These are phyloP conservation scores for Talaromyces marneffei DNA, from an alignment of 2,329 filamentous ascomycete species.

Conservation along the genomic window DNA sequence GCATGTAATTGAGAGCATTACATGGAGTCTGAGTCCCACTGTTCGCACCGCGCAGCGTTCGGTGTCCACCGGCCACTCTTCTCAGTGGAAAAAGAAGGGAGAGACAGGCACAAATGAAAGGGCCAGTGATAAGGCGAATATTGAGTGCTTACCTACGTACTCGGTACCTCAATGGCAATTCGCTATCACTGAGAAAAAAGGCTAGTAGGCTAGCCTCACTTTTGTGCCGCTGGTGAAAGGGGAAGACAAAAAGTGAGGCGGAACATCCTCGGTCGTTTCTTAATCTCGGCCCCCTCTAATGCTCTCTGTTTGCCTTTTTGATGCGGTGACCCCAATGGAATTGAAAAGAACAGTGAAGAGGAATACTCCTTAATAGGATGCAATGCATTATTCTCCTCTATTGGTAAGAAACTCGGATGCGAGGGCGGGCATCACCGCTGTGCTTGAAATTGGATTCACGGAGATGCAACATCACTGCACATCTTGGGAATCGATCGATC, in stretches of 20 bases:
- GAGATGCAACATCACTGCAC: not conserved
- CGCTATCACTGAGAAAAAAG: not conserved
- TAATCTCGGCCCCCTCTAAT: slow-evolving; percentile 7
- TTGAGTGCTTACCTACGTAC: not conserved
- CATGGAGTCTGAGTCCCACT: slow-evolving; percentile 10
- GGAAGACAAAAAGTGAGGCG: slow-evolving; percentile 13
- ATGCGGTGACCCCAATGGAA: slow-evolving; percentile 5
- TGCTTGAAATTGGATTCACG: not conserved
- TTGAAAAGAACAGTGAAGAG: not conserved
- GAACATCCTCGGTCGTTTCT: slow-evolving; percentile 9
- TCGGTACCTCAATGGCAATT: slow-evolving; percentile 1
- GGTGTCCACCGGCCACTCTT: not conserved
- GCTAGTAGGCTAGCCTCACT: slow-evolving; percentile 14
- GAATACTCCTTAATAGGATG: not conserved
- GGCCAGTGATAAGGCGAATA: not conserved
- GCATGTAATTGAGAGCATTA: not conserved
- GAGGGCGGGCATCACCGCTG: not conserved
- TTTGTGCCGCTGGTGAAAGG: slow-evolving; percentile 8
- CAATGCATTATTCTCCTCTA: not conserved
- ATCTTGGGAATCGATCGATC: not conserved
- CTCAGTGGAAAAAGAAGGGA: not conserved
- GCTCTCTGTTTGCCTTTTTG: not conserved
- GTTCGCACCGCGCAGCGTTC: not conserved
- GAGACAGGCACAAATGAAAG: not conserved
- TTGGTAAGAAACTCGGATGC: not conserved